phyloP scores from a whole-genome alignment of 441 rosid genomes.

The Gossypium aridum region DNA sequence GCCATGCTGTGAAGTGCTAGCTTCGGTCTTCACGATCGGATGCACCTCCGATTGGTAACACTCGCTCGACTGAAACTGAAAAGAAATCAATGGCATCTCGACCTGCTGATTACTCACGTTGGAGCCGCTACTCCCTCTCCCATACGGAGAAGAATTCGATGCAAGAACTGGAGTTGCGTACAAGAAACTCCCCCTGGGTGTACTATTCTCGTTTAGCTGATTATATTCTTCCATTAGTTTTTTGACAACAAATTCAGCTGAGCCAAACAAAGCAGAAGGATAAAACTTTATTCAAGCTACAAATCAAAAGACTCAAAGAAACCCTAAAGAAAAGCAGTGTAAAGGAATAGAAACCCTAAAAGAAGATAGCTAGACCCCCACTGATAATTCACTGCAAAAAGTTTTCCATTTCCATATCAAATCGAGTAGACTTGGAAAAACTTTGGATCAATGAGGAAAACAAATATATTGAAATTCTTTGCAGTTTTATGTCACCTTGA shows the following conservation, averaged over 20 bases:
- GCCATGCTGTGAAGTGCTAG: constrained; percentile 38
- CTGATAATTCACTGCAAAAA: constrained; percentile 1
- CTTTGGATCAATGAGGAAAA: constrained; percentile 11
- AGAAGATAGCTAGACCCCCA: constrained; percentile 16
- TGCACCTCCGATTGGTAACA: constrained; percentile 56
- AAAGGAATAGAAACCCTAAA: constrained; percentile 33
- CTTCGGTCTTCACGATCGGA: constrained; percentile 71
- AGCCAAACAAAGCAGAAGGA: background rate
- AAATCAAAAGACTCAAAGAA: constrained; percentile 10
- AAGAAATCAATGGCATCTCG: constrained; percentile 34
- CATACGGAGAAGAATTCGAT: constrained; percentile 45
- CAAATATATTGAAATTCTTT: constrained; percentile 1
- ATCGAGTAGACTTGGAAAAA: constrained; percentile 19
- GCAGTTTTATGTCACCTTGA: constrained; percentile 15
- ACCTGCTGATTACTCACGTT: constrained; percentile 30
- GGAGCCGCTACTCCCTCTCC: constrained; percentile 41
- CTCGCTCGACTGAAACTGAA: constrained; percentile 46
- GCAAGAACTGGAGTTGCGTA: constrained; percentile 53
- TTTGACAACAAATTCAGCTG: background rate
- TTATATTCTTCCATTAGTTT: constrained; percentile 68
- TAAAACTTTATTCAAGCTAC: constrained; percentile 6
- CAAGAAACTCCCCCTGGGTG: constrained; percentile 65
- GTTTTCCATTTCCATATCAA: constrained; percentile 18
- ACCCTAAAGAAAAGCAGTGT: constrained; percentile 39
- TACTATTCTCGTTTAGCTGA: constrained; percentile 47